Percentiles rank a stretch among this genome's conserved stretches.
These are phyloP conservation scores for Sungouiella blattae DNA, from an alignment of 805 yeast genomes.

Conservation along the genomic window DNA sequence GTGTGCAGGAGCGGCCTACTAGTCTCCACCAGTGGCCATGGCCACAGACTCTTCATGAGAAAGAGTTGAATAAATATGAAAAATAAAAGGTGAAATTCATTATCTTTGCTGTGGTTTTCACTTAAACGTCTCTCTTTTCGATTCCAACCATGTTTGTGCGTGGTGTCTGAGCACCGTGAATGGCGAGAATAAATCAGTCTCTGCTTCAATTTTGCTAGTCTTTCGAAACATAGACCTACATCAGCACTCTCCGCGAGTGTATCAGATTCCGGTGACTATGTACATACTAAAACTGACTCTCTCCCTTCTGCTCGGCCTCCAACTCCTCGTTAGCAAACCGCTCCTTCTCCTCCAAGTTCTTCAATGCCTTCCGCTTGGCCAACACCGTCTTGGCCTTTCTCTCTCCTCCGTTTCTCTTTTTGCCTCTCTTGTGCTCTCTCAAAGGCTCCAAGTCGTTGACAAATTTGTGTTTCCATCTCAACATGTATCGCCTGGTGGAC, in stretches of 20 bases:
- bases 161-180: too few species aligned
- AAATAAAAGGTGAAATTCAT: too few species aligned
- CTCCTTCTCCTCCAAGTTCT: slow-evolving; percentile 53
- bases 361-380: slow-evolving; percentile 58
- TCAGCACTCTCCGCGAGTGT: too few species aligned
- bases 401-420: slow-evolving; percentile 82
- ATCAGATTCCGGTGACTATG: slow-evolving; percentile 3
- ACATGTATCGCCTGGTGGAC: slow-evolving; percentile 65
- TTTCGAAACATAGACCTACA: too few species aligned
- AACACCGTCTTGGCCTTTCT: slow-evolving; percentile 56
- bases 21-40: too few species aligned
- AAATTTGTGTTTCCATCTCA: slow-evolving; percentile 68
- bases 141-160: too few species aligned
- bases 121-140: too few species aligned
- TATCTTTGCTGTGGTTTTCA: too few species aligned
- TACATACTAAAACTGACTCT: slow-evolving; percentile 34
- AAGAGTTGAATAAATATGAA: too few species aligned
- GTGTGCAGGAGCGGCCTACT: neutral
- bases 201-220: too few species aligned
- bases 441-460: slow-evolving; percentile 53
- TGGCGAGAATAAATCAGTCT: too few species aligned
- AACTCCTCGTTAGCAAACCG: slow-evolving; percentile 31
- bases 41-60: too few species aligned
- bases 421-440: slow-evolving; percentile 58
- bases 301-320: slow-evolving; percentile 41